Base-by-base conservation (phyloP, 2,329 filamentous ascomycete genomes). In the Davidsoniella australis region DNA sequence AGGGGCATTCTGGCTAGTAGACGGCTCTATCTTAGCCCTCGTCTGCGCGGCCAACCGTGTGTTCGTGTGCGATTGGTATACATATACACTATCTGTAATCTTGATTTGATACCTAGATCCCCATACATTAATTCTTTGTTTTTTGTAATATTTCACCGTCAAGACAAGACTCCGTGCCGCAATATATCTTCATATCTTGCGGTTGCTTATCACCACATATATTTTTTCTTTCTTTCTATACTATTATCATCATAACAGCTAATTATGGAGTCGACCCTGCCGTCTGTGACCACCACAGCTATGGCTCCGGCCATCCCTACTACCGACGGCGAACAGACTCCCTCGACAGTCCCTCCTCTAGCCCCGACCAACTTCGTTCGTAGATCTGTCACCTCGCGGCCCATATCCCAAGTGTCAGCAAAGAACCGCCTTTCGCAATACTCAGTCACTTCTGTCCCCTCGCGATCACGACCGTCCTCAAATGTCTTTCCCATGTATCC, bases 391-490 rank as follows among this genome's bases (percentile, higher is more conserved):
- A 64, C 75, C 52, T 71, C 80, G 58, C 69, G 78, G 57, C 80
- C 84, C 56, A 74, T 76, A 64, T 86, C 83, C 59, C 83, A 86
- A 60, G 83, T 80, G 58, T 80, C 82, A 4, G 41, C 50, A 55
- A 88, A 80, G 65, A 83, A 85, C 61, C 77, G 87, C 50, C 70
- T 93, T 58, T 94, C 87, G 55, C 83, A 85, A 60, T 89, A 88
- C 67, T 91, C 85, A 55, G 79, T 72, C 58, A 68, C 76, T 52
- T 88, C 85, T 14, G 72, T 70, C 52, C 73, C 73, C 46, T 73
- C 75, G 54, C 76, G 80, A 54, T 94, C 87, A 55, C 79, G 86
- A 53, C 85, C 87, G 17, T 73, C 73, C 50, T 94, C 86, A n/a
- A 76, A 83, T 59, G 73, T 85, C 54, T 89, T 91, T 60, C 83